phyloP scores from a whole-genome alignment of 2,329 filamentous ascomycete genomes.

The Metarhizium rileyi region DNA sequence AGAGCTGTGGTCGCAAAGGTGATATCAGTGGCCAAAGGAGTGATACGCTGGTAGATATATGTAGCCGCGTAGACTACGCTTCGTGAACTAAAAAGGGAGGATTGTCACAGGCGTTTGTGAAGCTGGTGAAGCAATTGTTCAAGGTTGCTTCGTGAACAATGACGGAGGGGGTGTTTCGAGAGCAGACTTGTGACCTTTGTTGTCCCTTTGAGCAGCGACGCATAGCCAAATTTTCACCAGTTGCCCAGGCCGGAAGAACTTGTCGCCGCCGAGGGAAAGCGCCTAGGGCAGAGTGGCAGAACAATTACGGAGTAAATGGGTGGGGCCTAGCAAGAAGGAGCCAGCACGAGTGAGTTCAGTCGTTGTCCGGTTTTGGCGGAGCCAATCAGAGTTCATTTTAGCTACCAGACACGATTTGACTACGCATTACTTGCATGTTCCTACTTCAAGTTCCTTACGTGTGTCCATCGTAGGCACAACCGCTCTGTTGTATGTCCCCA shows the following conservation, averaged over 20 bases:
- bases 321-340: too few species aligned
- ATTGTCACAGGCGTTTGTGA: neutral
- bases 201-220: neutral
- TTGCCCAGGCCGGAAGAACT: neutral
- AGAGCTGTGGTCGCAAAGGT: neutral
- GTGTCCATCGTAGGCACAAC: too few species aligned
- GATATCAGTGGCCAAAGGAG: neutral
- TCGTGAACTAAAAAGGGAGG: neutral
- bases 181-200: neutral
- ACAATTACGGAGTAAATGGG: too few species aligned
- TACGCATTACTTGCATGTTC: too few species aligned
- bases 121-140: neutral
- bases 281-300: neutral
- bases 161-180: neutral
- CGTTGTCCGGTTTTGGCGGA: too few species aligned
- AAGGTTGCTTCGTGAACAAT: neutral
- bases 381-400: too few species aligned
- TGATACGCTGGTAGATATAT: neutral
- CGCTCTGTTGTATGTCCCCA: too few species aligned
- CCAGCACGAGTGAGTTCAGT: too few species aligned
- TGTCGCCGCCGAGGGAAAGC: neutral
- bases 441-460: too few species aligned
- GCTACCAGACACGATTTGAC: too few species aligned
- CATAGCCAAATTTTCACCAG: neutral
- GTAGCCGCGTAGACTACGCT: neutral